phyloP scores from a whole-genome alignment of 495 filamentous ascomycete genomes.

The Aspergillus homomorphus region DNA sequence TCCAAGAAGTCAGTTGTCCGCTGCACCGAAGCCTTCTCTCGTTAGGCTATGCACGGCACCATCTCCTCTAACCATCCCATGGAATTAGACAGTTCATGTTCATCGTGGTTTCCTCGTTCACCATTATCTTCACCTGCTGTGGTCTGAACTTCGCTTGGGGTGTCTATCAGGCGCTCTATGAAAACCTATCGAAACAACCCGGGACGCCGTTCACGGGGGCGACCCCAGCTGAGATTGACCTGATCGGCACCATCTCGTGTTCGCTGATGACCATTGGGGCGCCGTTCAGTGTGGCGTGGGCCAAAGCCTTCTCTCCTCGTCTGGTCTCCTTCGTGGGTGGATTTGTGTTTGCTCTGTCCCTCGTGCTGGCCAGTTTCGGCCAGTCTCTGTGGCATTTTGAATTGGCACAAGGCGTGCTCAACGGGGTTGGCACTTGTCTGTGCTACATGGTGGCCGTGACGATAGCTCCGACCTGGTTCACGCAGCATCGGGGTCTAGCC shows the following conservation, averaged over 20 bases:
- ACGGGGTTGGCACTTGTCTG: not conserved
- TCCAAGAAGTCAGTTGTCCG: not conserved
- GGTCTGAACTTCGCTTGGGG: constrained; percentile 2
- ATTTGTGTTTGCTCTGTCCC: not conserved
- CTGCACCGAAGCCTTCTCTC: no score
- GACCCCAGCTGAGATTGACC: not conserved
- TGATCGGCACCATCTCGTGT: not conserved
- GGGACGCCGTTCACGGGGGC: not conserved
- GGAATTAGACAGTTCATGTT: not conserved
- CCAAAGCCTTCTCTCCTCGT: not conserved
- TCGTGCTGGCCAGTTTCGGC: not conserved
- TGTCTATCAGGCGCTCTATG: not conserved
- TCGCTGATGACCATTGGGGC: constrained; percentile 1
- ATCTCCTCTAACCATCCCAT: not conserved
- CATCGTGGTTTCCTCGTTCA: not conserved
- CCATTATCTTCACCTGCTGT: constrained; percentile 1
- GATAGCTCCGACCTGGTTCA: not conserved
- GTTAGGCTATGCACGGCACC: no score
- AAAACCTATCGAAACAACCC: not conserved
- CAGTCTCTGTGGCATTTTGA: not conserved
- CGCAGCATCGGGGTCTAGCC: not conserved
- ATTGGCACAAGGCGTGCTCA: not conserved
- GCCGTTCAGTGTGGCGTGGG: not conserved
- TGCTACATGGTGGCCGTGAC: constrained; percentile 2
- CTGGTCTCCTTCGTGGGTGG: not conserved